Conservation (phyloP, 2,329 filamentous ascomycete species). For the Elsinoe perseae region DNA sequence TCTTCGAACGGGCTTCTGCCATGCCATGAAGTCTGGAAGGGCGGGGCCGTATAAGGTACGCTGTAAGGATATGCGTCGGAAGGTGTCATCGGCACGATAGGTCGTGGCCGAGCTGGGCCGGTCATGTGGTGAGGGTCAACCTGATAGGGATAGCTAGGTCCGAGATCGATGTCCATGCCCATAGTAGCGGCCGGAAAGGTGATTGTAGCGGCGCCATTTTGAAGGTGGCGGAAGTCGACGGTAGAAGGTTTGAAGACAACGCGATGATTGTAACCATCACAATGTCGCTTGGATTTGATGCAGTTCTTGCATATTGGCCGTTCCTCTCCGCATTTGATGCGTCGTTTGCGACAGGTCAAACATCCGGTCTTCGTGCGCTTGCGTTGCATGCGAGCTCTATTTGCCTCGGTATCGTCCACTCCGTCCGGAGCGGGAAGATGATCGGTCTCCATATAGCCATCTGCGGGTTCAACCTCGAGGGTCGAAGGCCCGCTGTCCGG, state of each 20-base stretch:
- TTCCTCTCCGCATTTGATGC: conserved; percentile 95
- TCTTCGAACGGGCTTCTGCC: not conserved
- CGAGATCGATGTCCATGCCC: conserved; percentile 10
- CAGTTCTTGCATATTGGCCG: conserved; percentile 76
- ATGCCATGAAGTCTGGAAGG: not conserved
- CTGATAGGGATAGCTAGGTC: conserved; percentile 4
- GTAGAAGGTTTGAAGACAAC: conserved; percentile 72
- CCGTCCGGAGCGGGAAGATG: not conserved
- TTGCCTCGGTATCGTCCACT: conserved; percentile 6
- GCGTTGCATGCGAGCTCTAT: conserved; percentile 18
- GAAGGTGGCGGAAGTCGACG: conserved; percentile 46
- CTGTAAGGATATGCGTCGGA: conserved; percentile 5
- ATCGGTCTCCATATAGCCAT: conserved; percentile 9
- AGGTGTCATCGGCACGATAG: conserved; percentile 11
- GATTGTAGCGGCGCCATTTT: conserved; percentile 35
- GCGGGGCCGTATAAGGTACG: conserved; percentile 1
- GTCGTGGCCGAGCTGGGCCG: conserved; percentile 1
- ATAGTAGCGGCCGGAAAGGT: conserved; percentile 28
- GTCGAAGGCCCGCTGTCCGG: not conserved
- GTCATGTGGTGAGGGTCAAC: conserved; percentile 3
- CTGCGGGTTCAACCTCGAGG: not conserved
- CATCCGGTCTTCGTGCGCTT: conserved; percentile 89
- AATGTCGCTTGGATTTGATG: conserved; percentile 74
- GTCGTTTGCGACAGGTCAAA: conserved; percentile 83
- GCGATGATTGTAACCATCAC: conserved; percentile 75